Evolutionary conservation across 345 rosid species (phyloP).

Genomic region (Lenwebbia sp.): DNA sequence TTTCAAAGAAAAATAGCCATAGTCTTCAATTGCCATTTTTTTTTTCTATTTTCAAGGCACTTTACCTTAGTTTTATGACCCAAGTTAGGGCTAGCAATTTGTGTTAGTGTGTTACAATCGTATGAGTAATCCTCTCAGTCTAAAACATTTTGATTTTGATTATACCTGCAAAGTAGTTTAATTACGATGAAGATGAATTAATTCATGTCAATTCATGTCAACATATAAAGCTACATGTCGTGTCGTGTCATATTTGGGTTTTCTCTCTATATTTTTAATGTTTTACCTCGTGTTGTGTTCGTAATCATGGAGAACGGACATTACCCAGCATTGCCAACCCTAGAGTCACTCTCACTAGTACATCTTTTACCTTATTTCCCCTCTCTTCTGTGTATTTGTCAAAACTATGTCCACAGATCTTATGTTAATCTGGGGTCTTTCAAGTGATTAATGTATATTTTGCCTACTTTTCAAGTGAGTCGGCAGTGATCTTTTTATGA

Average conservation of each 20-base stretch:
- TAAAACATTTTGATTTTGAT: not conserved
- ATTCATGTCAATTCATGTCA: not conserved
- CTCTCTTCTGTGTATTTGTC: not conserved
- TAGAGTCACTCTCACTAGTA: not conserved
- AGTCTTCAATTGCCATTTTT: too few relatives aligned
- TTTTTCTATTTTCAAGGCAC: too few relatives aligned
- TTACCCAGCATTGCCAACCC: not conserved
- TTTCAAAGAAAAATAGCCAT: not conserved
- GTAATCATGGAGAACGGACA: too few relatives aligned
- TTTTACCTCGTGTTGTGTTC: not conserved
- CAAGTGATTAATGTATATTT: not conserved
- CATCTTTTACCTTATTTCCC: not conserved
- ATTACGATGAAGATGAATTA: not conserved
- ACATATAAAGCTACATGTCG: not conserved
- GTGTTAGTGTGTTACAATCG: not conserved
- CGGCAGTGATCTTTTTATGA: not conserved
- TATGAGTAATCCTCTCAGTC: not conserved
- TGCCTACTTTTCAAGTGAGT: not conserved
- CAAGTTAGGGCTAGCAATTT: not conserved
- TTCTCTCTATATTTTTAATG: accelerated
- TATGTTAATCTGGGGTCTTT: not conserved
- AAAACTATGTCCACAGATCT: not conserved
- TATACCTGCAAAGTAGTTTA: not conserved
- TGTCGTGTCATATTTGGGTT: not conserved
- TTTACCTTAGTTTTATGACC: too few relatives aligned